These are phyloP conservation scores for Zoysia pacifica DNA, from an alignment of 176 grass and related monocot species.

Conservation along the genomic window DNA sequence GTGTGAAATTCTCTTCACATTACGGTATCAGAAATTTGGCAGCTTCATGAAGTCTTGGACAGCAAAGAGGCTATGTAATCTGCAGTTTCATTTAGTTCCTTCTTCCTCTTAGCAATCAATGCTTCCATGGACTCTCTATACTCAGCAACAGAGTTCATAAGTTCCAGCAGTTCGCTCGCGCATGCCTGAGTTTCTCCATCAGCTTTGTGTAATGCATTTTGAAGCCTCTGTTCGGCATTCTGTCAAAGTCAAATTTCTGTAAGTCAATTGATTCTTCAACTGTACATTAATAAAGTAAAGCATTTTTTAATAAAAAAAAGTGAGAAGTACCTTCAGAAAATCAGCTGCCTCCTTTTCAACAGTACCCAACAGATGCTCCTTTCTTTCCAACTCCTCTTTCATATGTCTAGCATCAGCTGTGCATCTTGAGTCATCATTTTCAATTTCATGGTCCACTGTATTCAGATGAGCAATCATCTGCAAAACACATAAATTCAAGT, in stretches of 20 bases:
- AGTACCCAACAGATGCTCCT: conserved; percentile 43
- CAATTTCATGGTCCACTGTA: conserved; percentile 49
- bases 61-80: conserved; percentile 55
- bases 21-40: neutral
- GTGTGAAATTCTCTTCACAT: neutral
- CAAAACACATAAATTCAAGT: conserved; percentile 15
- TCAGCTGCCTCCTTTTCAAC: conserved; percentile 60
- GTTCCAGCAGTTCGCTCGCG: conserved; percentile 48
- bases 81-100: conserved; percentile 59
- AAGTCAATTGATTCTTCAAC: neutral
- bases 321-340: conserved; percentile 57
- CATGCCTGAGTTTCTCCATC: conserved; percentile 58
- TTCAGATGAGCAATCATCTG: conserved; percentile 51
- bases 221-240: conserved; percentile 56
- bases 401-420: conserved; percentile 48
- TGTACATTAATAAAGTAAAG: conserved; percentile 4
- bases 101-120: conserved; percentile 35
- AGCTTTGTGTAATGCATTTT: conserved; percentile 21
- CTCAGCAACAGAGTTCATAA: conserved; percentile 56
- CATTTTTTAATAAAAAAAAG: neutral
- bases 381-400: conserved; percentile 49
- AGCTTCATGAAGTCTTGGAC: conserved; percentile 29
- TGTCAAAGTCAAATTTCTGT: conserved; percentile 21
- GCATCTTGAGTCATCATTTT: conserved; percentile 52
- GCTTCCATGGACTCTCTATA: conserved; percentile 70